Percentiles rank a stretch among this genome's conserved stretches.
These are phyloP conservation scores for Onygena corvina DNA, from an alignment of 2,329 filamentous ascomycete genomes.

Conservation along the genomic window DNA sequence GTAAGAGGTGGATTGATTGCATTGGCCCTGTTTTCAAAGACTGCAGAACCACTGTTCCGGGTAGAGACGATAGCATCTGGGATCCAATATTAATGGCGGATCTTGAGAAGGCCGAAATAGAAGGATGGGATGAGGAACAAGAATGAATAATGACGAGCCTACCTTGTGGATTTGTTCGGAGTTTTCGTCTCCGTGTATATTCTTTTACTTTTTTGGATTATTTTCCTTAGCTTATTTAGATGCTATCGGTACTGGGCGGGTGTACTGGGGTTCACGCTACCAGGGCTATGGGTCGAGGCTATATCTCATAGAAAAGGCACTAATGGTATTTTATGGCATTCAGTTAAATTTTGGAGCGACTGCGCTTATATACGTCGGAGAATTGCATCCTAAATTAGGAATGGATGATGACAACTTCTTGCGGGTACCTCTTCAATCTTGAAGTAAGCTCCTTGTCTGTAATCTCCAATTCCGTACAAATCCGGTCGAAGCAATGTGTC, in stretches of 20 bases:
- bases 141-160: constrained; percentile 38
- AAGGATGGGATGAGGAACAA: constrained; percentile 69
- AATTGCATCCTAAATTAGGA: constrained; percentile 29
- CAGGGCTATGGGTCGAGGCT: no score
- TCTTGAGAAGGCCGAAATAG: constrained; percentile 61
- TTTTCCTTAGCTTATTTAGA: no score
- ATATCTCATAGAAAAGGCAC: no score
- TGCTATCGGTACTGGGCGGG: no score
- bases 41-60: constrained; percentile 63
- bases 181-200: background rate
- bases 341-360: background rate
- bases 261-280: no score
- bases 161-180: background rate
- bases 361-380: background rate
- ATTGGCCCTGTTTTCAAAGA: constrained; percentile 86
- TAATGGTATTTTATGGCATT: no score
- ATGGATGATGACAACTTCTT: constrained; percentile 37
- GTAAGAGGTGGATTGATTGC: constrained; percentile 76
- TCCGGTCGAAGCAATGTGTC: constrained; percentile 40
- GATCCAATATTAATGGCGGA: constrained; percentile 59
- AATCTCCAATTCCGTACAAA: constrained; percentile 40
- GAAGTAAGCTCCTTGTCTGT: constrained; percentile 36
- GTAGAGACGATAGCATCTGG: constrained; percentile 60
- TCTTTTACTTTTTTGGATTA: background rate
- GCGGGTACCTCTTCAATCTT: constrained; percentile 33